Evolutionary conservation across 306 rosid species (phyloP).

Genomic region (Cicer bijugum): DNA sequence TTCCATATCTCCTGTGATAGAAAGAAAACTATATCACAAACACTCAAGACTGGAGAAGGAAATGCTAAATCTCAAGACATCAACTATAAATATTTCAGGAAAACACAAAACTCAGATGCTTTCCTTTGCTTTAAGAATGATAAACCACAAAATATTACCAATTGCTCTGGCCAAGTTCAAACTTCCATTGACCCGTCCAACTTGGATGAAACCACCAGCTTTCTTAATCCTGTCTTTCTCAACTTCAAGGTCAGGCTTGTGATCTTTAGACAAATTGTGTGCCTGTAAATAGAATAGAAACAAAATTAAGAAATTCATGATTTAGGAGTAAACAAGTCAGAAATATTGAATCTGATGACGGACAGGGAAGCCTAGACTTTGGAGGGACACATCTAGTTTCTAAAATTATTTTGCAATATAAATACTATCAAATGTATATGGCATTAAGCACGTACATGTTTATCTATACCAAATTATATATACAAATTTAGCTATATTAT

Average conservation of each 20-base stretch:
- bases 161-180: constrained; percentile 94
- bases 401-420: constrained; percentile 22
- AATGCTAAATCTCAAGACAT: constrained; percentile 13
- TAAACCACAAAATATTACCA: constrained; percentile 51
- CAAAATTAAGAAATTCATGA: not conserved
- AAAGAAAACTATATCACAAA: constrained; percentile 29
- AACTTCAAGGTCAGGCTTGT: constrained; percentile 86
- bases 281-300: constrained; percentile 64
- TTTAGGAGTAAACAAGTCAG: constrained; percentile 5
- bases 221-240: constrained; percentile 89
- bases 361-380: not conserved
- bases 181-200: constrained; percentile 94
- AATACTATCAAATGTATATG: constrained; percentile 1
- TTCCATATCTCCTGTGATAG: constrained; percentile 77
- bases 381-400: constrained; percentile 14
- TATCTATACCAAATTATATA: not conserved
- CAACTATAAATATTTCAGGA: constrained; percentile 1
- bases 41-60: constrained; percentile 20
- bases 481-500: not conserved
- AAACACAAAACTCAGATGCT: constrained; percentile 24
- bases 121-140: constrained; percentile 26
- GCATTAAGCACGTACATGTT: constrained; percentile 1
- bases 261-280: constrained; percentile 86
- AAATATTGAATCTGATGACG: constrained; percentile 1
- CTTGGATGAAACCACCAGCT: constrained; percentile 95